Evolutionary conservation across 176 grass and related monocot species (phyloP).

Genomic region (Lolium multiflorum): DNA sequence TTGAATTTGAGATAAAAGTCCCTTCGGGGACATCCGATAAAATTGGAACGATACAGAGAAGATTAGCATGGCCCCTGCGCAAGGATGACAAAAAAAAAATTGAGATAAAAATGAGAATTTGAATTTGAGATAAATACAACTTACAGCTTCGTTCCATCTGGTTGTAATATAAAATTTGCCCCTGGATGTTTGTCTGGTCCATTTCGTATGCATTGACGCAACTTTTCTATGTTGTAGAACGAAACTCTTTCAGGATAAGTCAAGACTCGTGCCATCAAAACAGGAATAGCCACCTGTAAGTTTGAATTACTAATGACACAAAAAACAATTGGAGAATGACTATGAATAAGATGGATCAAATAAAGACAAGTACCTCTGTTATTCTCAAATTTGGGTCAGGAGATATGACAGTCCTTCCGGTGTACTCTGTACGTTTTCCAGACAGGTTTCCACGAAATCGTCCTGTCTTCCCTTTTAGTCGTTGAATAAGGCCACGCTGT

Average conservation of each 20-base stretch:
- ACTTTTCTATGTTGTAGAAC: constrained; percentile 84
- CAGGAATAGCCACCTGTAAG: constrained; percentile 83
- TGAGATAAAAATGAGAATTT: background rate
- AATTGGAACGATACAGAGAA: no score
- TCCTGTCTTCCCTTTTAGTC: constrained; percentile 94
- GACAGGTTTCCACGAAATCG: constrained; percentile 97
- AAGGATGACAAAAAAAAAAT: no score
- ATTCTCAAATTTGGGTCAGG: constrained; percentile 99
- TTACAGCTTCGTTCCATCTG: constrained; percentile 75
- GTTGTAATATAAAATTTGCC: constrained; percentile 76
- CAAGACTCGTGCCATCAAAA: constrained; percentile 88
- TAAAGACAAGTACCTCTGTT: constrained; percentile 63
- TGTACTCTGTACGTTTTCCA: constrained; percentile 95
- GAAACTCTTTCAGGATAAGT: constrained; percentile 94
- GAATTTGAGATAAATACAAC: constrained; percentile 45
- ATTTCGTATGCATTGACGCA: constrained; percentile 83
- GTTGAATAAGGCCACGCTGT: constrained; percentile 81
- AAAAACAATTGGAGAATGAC: constrained; percentile 21
- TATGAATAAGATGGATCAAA: constrained; percentile 27
- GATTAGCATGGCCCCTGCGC: no score
- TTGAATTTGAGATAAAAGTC: constrained; percentile 11
- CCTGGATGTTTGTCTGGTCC: constrained; percentile 94
- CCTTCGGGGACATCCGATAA: no score
- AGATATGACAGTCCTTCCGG: constrained; percentile 98
- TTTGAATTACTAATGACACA: constrained; percentile 28